These are phyloP conservation scores for Maudiozyma turicensis DNA, from an alignment of 805 yeast species.

Conservation along the genomic window DNA sequence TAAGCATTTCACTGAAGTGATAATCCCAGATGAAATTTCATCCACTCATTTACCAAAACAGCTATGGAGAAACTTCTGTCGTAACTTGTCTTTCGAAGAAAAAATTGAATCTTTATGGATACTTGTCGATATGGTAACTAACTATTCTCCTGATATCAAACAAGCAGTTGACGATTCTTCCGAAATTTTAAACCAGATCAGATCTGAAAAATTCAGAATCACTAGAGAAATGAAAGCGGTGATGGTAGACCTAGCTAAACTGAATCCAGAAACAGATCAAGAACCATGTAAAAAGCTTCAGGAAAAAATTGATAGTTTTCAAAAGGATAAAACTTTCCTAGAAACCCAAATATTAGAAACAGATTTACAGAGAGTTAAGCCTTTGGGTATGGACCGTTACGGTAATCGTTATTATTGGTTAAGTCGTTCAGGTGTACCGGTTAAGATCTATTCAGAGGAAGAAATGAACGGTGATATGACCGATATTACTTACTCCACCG, in stretches of 20 bases:
- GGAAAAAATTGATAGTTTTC: conserved; percentile 32
- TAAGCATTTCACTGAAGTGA: conserved; percentile 43
- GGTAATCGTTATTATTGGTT: conserved; percentile 95
- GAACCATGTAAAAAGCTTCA: conserved; percentile 19
- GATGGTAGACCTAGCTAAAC: conserved; percentile 13
- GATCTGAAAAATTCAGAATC: conserved; percentile 27
- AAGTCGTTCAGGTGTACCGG: conserved; percentile 74
- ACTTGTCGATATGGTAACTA: conserved; percentile 46
- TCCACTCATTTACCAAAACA: conserved; percentile 27
- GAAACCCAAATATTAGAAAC: conserved; percentile 57
- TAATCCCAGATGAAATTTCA: conserved; percentile 35
- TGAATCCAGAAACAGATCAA: conserved; percentile 7
- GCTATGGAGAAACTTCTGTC: conserved; percentile 45
- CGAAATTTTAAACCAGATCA: conserved; percentile 26
- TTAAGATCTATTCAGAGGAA: conserved; percentile 22
- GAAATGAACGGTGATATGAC: conserved; percentile 31
- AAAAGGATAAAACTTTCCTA: conserved; percentile 39
- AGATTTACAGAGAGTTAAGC: conserved; percentile 67
- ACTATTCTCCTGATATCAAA: conserved; percentile 27
- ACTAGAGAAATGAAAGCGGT: conserved; percentile 15
- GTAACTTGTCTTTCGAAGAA: conserved; percentile 39
- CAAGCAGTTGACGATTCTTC: conserved; percentile 23
- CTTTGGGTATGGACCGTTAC: conserved; percentile 73
- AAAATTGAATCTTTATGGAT: conserved; percentile 52
- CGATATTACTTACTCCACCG: conserved; percentile 62